These are phyloP conservation scores for Entomophthora muscae DNA, from an alignment of 371 early-diverging fungal species.

Conservation along the genomic window DNA sequence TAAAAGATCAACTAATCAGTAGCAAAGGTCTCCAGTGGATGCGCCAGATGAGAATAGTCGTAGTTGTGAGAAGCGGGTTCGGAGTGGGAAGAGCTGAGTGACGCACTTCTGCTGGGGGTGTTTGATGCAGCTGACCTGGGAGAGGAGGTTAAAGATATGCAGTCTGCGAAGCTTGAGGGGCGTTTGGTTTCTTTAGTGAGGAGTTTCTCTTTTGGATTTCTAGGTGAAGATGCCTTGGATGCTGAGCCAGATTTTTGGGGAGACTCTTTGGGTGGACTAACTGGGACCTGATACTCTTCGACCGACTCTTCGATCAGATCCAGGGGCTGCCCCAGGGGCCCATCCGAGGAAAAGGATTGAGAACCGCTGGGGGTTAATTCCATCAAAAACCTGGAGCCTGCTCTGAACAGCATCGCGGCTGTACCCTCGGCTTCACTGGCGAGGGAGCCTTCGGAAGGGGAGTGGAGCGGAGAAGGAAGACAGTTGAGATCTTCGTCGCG, in stretches of 20 bases:
- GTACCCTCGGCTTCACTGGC: neutral
- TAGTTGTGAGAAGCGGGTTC: neutral
- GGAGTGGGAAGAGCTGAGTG: neutral
- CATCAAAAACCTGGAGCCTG: neutral
- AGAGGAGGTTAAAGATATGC: neutral
- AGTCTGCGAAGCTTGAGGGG: neutral
- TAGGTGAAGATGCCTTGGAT: neutral
- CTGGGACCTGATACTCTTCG: neutral
- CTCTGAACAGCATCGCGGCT: neutral
- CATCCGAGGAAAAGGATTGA: neutral
- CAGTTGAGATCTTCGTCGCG: constrained; percentile 35
- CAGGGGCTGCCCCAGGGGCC: neutral
- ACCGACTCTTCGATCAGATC: neutral
- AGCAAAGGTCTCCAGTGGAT: neutral
- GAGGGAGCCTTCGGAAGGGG: neutral
- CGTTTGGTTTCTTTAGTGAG: neutral
- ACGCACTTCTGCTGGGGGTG: neutral
- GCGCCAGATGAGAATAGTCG: constrained; percentile 1
- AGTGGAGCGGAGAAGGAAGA: neutral
- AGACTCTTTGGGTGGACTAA: neutral
- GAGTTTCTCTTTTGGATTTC: neutral
- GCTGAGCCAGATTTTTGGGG: neutral
- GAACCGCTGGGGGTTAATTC: neutral
- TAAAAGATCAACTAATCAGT: neutral
- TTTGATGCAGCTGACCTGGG: neutral